Evolutionary conservation across 2,329 filamentous ascomycete genomes (phyloP), one percentile per base, ranked within the genome.

Genomic region (Rhynchosporium graminicola): DNA sequence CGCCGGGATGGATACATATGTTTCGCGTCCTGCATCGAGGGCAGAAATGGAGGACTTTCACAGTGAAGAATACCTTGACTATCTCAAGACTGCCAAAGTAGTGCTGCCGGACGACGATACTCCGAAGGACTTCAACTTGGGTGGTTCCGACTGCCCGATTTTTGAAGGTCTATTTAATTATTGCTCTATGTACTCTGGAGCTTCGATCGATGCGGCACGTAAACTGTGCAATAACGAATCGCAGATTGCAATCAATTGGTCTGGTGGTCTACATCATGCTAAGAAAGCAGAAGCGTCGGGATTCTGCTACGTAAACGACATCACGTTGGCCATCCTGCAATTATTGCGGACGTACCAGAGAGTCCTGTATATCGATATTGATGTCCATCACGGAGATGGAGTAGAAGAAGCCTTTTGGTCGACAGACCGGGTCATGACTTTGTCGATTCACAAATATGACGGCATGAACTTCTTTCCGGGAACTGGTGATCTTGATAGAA

Each of bases 301-400:
- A 0, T 99, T 99, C 77, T 99, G 95, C 79, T 99, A 99, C 78
- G 92, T 98, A 78, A 99, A 99, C 76, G 95, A 99, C 76, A 98
- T 98, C 71, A 95, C 98, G 62, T 84, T 99, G 52, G 92, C 90
- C 42, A 95, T 97, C 70, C 83, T 98, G 43, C 90, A 97, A 74
- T 84, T 99, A 9, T 81, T 98, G 15, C 88, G 90, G 36, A 84
- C 88, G 72, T 86, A 93, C 70, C 87, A 92, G 15, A 89, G 93
- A 55, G 93, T 98, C 7, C 82, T 98, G 62, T 97, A 98, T 76
- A 93, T 98, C 70, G 92, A 96, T 74, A 96, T 96, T 69, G 92
- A 96, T 74, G 91, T 96, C 1, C 92, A 96, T 74, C 92, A 96
- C 68, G 92, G 92, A 65, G 92, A 96, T 74, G 92, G 92, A 57